A percentile compares a stretch with the other conserved stretches of the same genome.
Conservation (phyloP, 495 filamentous ascomycete genomes). For the Podospora didyma region DNA sequence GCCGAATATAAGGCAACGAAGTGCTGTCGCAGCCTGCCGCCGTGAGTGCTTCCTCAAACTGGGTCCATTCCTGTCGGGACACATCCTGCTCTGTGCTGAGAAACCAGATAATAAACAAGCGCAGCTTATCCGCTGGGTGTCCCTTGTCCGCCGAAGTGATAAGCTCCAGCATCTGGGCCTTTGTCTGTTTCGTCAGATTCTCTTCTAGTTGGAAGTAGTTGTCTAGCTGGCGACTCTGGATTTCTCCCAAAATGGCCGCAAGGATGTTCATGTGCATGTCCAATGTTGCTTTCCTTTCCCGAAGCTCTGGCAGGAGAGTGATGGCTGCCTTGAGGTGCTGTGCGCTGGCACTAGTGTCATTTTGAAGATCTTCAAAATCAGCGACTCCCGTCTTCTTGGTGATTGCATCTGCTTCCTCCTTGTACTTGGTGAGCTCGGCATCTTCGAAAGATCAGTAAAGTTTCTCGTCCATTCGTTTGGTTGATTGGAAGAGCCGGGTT, state of each 20-base stretch:
- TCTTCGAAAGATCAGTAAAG: slow-evolving; percentile 11
- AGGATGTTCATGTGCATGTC: slow-evolving; percentile 95
- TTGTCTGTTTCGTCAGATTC: slow-evolving; percentile 87
- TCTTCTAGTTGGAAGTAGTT: slow-evolving; percentile 97
- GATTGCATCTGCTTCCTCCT: slow-evolving; percentile 90
- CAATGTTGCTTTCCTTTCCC: slow-evolving; percentile 83
- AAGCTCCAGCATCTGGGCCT: slow-evolving; percentile 82
- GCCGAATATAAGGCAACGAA: slow-evolving; percentile 78
- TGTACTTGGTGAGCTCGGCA: slow-evolving; percentile 82
- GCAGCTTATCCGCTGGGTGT: slow-evolving; percentile 79
- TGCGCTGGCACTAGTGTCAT: slow-evolving; percentile 80
- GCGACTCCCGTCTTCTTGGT: slow-evolving; percentile 93
- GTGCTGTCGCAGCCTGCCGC: slow-evolving; percentile 68
- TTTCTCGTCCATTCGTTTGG: neutral
- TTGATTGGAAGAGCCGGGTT: neutral
- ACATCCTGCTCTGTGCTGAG: slow-evolving; percentile 91
- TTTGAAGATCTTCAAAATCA: slow-evolving; percentile 89
- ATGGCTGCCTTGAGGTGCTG: slow-evolving; percentile 96
- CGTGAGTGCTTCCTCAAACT: slow-evolving; percentile 83
- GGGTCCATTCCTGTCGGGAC: slow-evolving; percentile 71
- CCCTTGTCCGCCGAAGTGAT: slow-evolving; percentile 80
- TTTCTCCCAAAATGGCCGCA: slow-evolving; percentile 24
- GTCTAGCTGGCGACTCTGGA: slow-evolving; percentile 77
- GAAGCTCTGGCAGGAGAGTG: slow-evolving; percentile 83
- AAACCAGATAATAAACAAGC: slow-evolving; percentile 96